Evolutionary conservation across 2,329 filamentous ascomycete species (phyloP), one percentile per base, ranked within the genome.

Genomic region (Thelonectria discophora): DNA sequence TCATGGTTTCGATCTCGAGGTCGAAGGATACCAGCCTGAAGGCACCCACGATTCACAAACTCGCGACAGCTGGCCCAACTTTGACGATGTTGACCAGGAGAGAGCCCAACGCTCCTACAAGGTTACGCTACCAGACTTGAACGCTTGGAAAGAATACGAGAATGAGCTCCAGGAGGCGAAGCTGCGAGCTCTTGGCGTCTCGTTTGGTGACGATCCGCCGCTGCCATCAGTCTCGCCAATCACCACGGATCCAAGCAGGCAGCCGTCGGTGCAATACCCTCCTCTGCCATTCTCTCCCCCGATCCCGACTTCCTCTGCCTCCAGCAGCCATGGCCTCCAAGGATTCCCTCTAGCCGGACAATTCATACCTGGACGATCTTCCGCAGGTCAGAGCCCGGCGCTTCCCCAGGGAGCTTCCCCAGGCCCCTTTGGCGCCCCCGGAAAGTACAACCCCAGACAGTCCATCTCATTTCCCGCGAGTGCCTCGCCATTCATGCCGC

Each of bases 131-230:
- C 90, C 92, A 2, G 90, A 92, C 71, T 78, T 90, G 64, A 88
- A 89, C 74, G 83, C 84, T 1, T 88, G 86, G 86, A 90, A 92
- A 72, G 82, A 88, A 24, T 97, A 98, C 76, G 90, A 94, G 60
- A 86, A 90, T 56, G 89, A 90, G 67, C 81, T 98, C 37, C 88
- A 92, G 68, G 95, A 99, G 79, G 93, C 94, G 63, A 99, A 97
- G 79, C 83, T 99, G 54, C 89, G 93, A 63, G 94, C 94, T 52
- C 84, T 99, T 57, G 95, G 95, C 66, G 95, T 98, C 12, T 93
- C 88, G 17, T 84, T 92, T 63, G 91, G 88, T 37, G 88, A 90
- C 50, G 90, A 93, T 6, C 92, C 95, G 53, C 86, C 88, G 27
- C 79, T 85, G 62, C 80, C 83, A 43, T 87, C 88, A 3, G 83